Conservation (phyloP, 1,139 yeast genomes). For the Magnusiomyces tetraspermus region DNA sequence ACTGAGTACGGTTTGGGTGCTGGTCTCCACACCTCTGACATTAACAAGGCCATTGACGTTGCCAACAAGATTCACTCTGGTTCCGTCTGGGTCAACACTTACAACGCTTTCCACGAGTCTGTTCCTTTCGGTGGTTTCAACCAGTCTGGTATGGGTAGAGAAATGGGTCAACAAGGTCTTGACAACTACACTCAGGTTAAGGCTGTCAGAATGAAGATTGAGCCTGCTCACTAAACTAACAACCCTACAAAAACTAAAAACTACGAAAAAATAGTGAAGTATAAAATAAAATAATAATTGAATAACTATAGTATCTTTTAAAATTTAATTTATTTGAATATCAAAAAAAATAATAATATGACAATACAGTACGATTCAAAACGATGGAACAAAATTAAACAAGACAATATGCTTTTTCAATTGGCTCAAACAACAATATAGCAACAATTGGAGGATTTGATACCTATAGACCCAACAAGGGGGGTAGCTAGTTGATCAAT, state of each 20-base stretch:
- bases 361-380: neutral
- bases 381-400: no score
- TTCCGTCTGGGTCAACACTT: slow-evolving; percentile 76
- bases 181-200: slow-evolving; percentile 65
- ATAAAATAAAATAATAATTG: neutral
- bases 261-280: neutral
- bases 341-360: neutral
- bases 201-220: slow-evolving; percentile 37
- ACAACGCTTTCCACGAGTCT: slow-evolving; percentile 61
- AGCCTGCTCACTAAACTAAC: neutral
- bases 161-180: slow-evolving; percentile 72
- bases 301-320: neutral
- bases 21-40: slow-evolving; percentile 64
- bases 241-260: neutral
- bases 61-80: slow-evolving; percentile 67
- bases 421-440: no score
- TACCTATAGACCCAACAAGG: no score
- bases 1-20: slow-evolving; percentile 78
- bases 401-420: no score
- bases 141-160: slow-evolving; percentile 79
- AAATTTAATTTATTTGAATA: neutral
- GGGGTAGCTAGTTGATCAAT: no score
- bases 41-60: slow-evolving; percentile 50
- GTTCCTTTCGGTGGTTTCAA: slow-evolving; percentile 79
- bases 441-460: no score